Conservation (phyloP, 805 yeast genomes). For the Cyberlindnera euphorbiiphila region DNA sequence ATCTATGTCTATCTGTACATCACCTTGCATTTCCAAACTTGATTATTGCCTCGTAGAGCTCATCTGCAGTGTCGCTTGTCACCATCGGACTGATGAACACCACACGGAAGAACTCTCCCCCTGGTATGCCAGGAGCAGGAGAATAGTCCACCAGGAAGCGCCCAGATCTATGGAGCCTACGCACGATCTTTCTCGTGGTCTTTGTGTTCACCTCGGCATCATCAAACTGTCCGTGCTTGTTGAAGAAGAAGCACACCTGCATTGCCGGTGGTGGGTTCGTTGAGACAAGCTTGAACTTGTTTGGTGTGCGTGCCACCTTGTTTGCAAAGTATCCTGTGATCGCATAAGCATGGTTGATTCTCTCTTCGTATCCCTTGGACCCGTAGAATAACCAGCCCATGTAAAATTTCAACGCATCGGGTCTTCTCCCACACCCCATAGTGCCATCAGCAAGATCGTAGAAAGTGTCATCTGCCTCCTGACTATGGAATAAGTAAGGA, state of each 20-base stretch:
- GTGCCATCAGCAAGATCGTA: conserved; percentile 86
- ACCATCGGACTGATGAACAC: conserved; percentile 73
- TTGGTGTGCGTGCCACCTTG: conserved; percentile 29
- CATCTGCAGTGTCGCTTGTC: conserved; percentile 41
- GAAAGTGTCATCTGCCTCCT: conserved; percentile 43
- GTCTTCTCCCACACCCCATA: conserved; percentile 87
- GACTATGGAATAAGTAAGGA: conserved; percentile 72
- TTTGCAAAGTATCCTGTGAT: conserved; percentile 60
- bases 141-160: conserved; percentile 74
- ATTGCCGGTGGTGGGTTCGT: conserved; percentile 66
- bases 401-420: conserved; percentile 76
- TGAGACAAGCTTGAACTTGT: conserved; percentile 51
- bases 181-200: conserved; percentile 59
- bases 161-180: conserved; percentile 56
- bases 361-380: conserved; percentile 51
- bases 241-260: conserved; percentile 79
- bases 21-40: conserved; percentile 29
- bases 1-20: not conserved
- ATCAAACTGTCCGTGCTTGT: conserved; percentile 37
- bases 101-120: conserved; percentile 81
- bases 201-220: conserved; percentile 41
- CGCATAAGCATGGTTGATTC: conserved; percentile 71
- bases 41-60: conserved; percentile 37
- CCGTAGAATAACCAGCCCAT: conserved; percentile 84
- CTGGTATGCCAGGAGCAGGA: conserved; percentile 54